phyloP scores from a whole-genome alignment of 257 asterid species.

The Hygrophila difformis region DNA sequence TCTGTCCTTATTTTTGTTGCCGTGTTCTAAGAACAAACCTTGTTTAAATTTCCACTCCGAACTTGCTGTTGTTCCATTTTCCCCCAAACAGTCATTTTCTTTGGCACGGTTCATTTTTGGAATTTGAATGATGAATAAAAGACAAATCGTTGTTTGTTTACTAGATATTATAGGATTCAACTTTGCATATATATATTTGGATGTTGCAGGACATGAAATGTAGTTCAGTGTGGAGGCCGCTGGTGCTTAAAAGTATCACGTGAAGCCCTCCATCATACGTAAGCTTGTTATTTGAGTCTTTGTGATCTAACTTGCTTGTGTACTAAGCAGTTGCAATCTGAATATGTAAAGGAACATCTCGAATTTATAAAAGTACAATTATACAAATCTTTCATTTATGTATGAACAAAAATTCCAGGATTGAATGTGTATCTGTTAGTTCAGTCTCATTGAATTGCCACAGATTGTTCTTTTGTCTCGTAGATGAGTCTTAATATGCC shows the following conservation, averaged over 20 bases:
- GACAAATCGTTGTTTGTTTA: conserved; percentile 13
- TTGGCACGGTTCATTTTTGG: too few species aligned
- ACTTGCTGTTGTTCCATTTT: too few species aligned
- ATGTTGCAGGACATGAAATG: conserved; percentile 73
- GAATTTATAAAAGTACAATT: background rate
- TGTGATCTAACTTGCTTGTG: conserved; percentile 24
- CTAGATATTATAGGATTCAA: conserved; percentile 41
- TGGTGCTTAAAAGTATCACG: conserved; percentile 56
- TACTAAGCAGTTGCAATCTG: conserved; percentile 16
- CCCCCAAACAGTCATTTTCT: too few species aligned
- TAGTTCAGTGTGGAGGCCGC: conserved; percentile 49
- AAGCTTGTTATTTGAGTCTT: conserved; percentile 63
- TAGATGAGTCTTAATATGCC: too few species aligned
- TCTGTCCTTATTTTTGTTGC: conserved; percentile 1
- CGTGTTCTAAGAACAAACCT: conserved; percentile 10
- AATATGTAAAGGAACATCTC: conserved; percentile 1
- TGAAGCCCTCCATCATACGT: conserved; percentile 63
- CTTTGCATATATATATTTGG: conserved; percentile 59
- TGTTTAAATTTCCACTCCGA: too few species aligned
- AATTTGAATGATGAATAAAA: too few species aligned
- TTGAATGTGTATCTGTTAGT: too few species aligned
- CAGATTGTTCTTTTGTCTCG: too few species aligned
- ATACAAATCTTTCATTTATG: background rate
- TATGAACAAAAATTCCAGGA: too few species aligned
- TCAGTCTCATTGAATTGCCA: too few species aligned